Conservation (phyloP, 2,329 filamentous ascomycete species). For the Plenodomus biglobosus region DNA sequence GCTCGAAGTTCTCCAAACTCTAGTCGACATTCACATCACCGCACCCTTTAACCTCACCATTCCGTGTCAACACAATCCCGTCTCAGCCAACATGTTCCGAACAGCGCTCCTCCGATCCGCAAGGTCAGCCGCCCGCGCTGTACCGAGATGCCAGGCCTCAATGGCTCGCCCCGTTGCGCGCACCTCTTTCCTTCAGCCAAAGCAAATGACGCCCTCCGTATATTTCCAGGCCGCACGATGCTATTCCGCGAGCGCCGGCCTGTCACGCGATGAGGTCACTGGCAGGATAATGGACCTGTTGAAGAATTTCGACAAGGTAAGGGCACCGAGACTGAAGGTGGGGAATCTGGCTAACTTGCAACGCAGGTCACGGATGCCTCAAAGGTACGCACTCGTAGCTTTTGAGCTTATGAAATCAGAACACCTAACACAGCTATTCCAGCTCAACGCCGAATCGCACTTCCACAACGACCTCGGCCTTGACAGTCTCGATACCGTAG, state of each 20-base stretch:
- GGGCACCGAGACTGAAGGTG: slow-evolving; percentile 31
- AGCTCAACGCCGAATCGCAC: slow-evolving; percentile 84
- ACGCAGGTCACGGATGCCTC: slow-evolving; percentile 62
- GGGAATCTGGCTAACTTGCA: slow-evolving; percentile 28
- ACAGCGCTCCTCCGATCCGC: slow-evolving; percentile 79
- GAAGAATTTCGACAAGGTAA: slow-evolving; percentile 96
- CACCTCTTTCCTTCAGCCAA: slow-evolving; percentile 62
- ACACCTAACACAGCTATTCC: neutral
- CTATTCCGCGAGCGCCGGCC: slow-evolving; percentile 80
- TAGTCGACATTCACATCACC: slow-evolving; percentile 29
- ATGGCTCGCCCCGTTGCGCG: slow-evolving; percentile 63
- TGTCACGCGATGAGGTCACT: slow-evolving; percentile 83
- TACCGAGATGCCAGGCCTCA: slow-evolving; percentile 47
- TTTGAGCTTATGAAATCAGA: neutral
- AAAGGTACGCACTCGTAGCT: slow-evolving; percentile 51
- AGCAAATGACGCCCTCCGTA: slow-evolving; percentile 63
- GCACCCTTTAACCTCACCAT: slow-evolving; percentile 29
- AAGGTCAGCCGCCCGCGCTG: slow-evolving; percentile 52
- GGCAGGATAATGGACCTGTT: slow-evolving; percentile 89
- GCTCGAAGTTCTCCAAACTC: slow-evolving; percentile 21
- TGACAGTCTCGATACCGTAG: slow-evolving; percentile 96
- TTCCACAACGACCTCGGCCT: slow-evolving; percentile 97
- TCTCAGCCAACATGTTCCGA: slow-evolving; percentile 75
- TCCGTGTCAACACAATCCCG: slow-evolving; percentile 20
- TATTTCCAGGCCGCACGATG: slow-evolving; percentile 71